Evolutionary conservation across 371 early-diverging fungal genomes (phyloP), one percentile per base, ranked within the genome.

Genomic region (Mucor irregularis): DNA sequence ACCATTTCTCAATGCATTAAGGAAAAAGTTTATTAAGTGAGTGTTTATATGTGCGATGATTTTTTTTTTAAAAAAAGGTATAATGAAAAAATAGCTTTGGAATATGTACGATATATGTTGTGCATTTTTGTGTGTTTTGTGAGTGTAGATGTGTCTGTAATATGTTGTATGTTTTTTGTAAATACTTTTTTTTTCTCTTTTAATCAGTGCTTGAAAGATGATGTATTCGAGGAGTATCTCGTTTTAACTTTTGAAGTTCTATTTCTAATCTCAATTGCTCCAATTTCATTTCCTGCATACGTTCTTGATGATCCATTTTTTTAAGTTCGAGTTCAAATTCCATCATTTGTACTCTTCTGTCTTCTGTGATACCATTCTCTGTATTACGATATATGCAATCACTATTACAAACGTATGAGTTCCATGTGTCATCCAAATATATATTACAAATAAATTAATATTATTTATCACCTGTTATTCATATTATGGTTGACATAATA

Each of bases 201-300:
- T n/a, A n/a, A n/a, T n/a, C n/a, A n/a, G n/a, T n/a, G n/a, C n/a
- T n/a, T n/a, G n/a, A n/a, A 24, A 17, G 51, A 29, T 28, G 6
- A 34, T 14, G n/a, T 31, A n/a, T n/a, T n/a, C n/a, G n/a, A 3
- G 40, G 49, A 16, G 37, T 42, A 42, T 33, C 45, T 6, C 45
- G 48, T 42, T 58, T 64, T 45, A 64, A 35, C 33, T 66, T 66
- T 56, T 71, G 58, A 43, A 71, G 53, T 57, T 71, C 67, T 28
- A 71, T 71, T 54, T 71, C 71, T 51, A 71, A 44, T 58, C 62
- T 40, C 29, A 71, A 48, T 49, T 71, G 71, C 38, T 71, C 71
- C 40, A 71, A 49, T 38, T 66, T 66, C 71, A 71, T 71, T 33
- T 61, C 56, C 44, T 71, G 71, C 71, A 71, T 71, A 22, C 67